These are phyloP conservation scores for Nothophaeocryptopus gaeumannii DNA, from an alignment of 2,329 filamentous ascomycete species.

Conservation along the genomic window DNA sequence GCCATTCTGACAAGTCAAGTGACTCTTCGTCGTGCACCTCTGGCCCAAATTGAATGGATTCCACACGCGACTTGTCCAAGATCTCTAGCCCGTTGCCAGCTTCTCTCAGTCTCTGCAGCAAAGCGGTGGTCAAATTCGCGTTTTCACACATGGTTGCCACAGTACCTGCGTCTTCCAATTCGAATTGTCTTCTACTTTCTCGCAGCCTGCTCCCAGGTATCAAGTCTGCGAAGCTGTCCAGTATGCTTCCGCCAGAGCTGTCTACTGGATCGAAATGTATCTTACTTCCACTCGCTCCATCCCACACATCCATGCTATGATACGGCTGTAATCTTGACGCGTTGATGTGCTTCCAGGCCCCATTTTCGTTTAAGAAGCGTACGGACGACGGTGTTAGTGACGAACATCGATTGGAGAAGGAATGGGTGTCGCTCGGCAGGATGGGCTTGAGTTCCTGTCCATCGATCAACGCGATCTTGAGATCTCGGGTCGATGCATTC, in stretches of 20 bases:
- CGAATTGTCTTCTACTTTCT: slow-evolving; percentile 25
- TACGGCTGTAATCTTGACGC: slow-evolving; percentile 76
- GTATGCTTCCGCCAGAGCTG: slow-evolving; percentile 18
- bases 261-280: slow-evolving; percentile 66
- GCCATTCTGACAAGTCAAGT: slow-evolving; percentile 81
- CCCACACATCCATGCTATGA: slow-evolving; percentile 98
- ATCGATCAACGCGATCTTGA: slow-evolving; percentile 87
- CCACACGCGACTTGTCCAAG: slow-evolving; percentile 74
- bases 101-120: slow-evolving; percentile 55
- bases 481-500: slow-evolving; percentile 55
- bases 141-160: slow-evolving; percentile 99
- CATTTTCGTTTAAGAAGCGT: slow-evolving; percentile 73
- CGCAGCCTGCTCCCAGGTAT: slow-evolving; percentile 30
- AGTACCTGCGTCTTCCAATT: slow-evolving; percentile 32
- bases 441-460: slow-evolving; percentile 75
- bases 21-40: slow-evolving; percentile 52
- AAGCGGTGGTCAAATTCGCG: slow-evolving; percentile 75
- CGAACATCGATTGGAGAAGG: slow-evolving; percentile 92
- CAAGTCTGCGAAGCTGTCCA: slow-evolving; percentile 29
- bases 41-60: slow-evolving; percentile 72
- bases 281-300: slow-evolving; percentile 80
- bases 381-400: slow-evolving; percentile 87
- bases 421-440: slow-evolving; percentile 62
- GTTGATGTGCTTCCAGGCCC: slow-evolving; percentile 78
- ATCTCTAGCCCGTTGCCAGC: slow-evolving; percentile 66